Evolutionary conservation across 1,284 basidiomycete species (phyloP).

Genomic region (Phylloboletellus chloephorus): DNA sequence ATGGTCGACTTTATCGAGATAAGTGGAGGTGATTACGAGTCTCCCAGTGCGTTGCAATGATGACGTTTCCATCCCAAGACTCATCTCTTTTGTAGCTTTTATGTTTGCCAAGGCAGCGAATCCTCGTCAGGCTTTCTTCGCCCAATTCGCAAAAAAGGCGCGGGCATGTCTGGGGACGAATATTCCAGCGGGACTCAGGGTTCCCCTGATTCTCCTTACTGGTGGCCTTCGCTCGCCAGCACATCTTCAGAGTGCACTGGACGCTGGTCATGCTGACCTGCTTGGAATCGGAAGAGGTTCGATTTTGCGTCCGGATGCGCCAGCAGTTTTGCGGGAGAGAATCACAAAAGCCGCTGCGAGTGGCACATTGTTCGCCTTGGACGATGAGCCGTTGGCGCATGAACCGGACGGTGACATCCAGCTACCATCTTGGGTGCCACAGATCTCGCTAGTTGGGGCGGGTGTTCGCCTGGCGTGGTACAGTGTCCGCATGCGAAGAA

Average conservation of each 20-base stretch:
- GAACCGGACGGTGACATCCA: slow-evolving; percentile 35
- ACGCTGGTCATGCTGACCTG: slow-evolving; percentile 57
- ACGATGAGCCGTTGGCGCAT: slow-evolving; percentile 33
- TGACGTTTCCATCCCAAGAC: not conserved
- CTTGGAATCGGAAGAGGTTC: slow-evolving; percentile 74
- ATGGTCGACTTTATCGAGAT: slow-evolving; percentile 81
- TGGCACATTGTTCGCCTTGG: slow-evolving; percentile 15
- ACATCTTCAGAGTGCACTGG: slow-evolving; percentile 53
- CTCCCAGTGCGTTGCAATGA: slow-evolving; percentile 47
- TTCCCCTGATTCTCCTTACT: slow-evolving; percentile 71
- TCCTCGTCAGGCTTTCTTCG: slow-evolving; percentile 55
- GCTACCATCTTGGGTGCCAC: slow-evolving; percentile 33
- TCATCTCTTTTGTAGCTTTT: slow-evolving; percentile 36
- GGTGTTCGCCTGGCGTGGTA: slow-evolving; percentile 57
- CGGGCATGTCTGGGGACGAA: slow-evolving; percentile 43
- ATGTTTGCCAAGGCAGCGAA: slow-evolving; percentile 23
- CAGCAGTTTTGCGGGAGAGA: slow-evolving; percentile 34
- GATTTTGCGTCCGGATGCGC: slow-evolving; percentile 60
- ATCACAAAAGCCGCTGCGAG: slow-evolving; percentile 8
- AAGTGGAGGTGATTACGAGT: slow-evolving; percentile 84
- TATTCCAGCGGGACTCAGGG: slow-evolving; percentile 20
- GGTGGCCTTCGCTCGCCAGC: slow-evolving; percentile 69
- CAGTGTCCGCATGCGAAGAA: slow-evolving; percentile 43
- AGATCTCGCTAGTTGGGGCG: slow-evolving; percentile 52
- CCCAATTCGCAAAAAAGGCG: slow-evolving; percentile 52